These are phyloP conservation scores for Galium porrigens DNA, from an alignment of 305 asterid genomes.

Conservation along the genomic window DNA sequence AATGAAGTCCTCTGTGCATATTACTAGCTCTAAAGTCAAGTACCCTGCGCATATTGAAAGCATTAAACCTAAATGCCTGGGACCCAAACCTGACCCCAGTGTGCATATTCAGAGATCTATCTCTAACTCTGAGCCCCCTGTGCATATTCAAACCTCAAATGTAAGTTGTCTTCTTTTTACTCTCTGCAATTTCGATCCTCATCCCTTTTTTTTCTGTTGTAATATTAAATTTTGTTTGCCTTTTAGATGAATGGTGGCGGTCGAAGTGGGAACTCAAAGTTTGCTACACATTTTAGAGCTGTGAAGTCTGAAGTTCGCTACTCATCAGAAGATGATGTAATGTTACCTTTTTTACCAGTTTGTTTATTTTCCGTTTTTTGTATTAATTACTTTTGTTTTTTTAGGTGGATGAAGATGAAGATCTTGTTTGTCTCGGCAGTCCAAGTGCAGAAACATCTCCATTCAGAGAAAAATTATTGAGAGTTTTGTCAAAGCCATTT, in stretches of 20 bases:
- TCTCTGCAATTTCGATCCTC: not conserved
- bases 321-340: not conserved
- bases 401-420: conserved; percentile 8
- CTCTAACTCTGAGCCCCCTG: not conserved
- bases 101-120: not conserved
- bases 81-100: not conserved
- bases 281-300: not conserved
- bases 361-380: not conserved
- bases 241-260: not conserved
- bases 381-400: not conserved
- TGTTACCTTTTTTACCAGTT: not conserved
- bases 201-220: not conserved
- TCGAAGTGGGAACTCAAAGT: not conserved
- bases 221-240: not conserved
- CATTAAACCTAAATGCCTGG: not conserved
- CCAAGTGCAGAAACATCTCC: conserved; percentile 6
- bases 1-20: not conserved
- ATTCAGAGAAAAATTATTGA: conserved; percentile 23
- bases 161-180: not conserved
- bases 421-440: not conserved
- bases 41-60: not conserved
- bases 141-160: not conserved
- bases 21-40: not conserved
- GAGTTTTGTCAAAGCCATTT: conserved; percentile 25
- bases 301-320: not conserved